phyloP scores from a whole-genome alignment of 1,284 basidiomycete genomes.

The Leccinum subrobustum region DNA sequence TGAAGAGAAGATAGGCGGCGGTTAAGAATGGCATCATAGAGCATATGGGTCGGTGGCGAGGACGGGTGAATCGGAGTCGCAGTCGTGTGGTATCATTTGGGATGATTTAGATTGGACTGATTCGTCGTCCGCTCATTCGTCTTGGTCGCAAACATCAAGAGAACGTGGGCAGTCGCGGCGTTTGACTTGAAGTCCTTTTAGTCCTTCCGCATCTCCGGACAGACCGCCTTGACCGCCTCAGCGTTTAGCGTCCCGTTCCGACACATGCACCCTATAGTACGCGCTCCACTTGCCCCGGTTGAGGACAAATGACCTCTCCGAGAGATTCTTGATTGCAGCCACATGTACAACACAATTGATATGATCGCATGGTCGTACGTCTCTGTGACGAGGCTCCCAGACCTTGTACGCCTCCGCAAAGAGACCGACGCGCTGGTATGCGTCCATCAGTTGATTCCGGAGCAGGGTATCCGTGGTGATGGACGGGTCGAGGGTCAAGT shows the following conservation, averaged over 20 bases:
- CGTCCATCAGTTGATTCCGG: slow-evolving; percentile 88
- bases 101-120: too few species aligned
- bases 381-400: slow-evolving; percentile 70
- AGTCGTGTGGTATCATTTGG: too few species aligned
- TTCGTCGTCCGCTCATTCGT: slow-evolving; percentile 35
- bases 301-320: slow-evolving; percentile 49
- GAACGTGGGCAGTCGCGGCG: slow-evolving; percentile 46
- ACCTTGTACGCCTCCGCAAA: slow-evolving; percentile 72
- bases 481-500: slow-evolving; percentile 59
- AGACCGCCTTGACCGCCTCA: slow-evolving; percentile 67
- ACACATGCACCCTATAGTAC: slow-evolving; percentile 81
- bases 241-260: slow-evolving; percentile 57
- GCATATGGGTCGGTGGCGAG: too few species aligned
- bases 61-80: too few species aligned
- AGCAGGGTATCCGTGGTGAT: slow-evolving; percentile 73
- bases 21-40: too few species aligned
- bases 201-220: slow-evolving; percentile 62
- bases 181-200: slow-evolving; percentile 45
- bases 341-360: slow-evolving; percentile 65
- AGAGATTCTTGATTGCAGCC: slow-evolving; percentile 44
- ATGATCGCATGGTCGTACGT: slow-evolving; percentile 61
- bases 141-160: slow-evolving; percentile 53
- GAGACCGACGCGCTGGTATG: slow-evolving; percentile 77
- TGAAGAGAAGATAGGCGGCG: too few species aligned
- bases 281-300: slow-evolving; percentile 73